Percentiles rank a stretch among this genome's conserved stretches.
Conservation (phyloP, 2,329 filamentous ascomycete species). For the Aspergillus awamori region DNA sequence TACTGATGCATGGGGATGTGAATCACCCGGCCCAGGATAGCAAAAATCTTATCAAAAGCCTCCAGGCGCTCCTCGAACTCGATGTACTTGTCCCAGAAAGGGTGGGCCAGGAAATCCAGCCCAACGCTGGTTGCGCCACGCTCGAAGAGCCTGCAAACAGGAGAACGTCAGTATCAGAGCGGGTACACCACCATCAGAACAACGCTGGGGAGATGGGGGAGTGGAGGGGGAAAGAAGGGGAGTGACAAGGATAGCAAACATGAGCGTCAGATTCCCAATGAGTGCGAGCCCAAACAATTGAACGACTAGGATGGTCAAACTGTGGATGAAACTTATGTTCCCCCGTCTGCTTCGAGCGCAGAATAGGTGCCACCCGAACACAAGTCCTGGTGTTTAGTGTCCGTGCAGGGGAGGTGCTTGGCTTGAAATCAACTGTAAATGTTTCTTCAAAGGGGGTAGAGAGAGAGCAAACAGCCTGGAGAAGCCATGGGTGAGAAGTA, state of each 20-base stretch:
- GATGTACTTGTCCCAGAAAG: slow-evolving; percentile 98
- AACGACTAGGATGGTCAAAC: slow-evolving; percentile 40
- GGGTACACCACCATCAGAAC: slow-evolving; percentile 15
- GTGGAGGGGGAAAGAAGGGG: slow-evolving; percentile 34
- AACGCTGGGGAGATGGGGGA: slow-evolving; percentile 33
- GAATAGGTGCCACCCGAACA: slow-evolving; percentile 37
- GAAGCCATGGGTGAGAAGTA: slow-evolving; percentile 56
- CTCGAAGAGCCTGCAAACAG: slow-evolving; percentile 75
- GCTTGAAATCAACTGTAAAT: slow-evolving; percentile 28
- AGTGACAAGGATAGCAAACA: slow-evolving; percentile 53
- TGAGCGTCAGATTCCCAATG: slow-evolving; percentile 43
- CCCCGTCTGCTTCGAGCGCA: slow-evolving; percentile 39
- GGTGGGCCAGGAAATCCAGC: slow-evolving; percentile 89
- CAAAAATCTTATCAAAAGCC: slow-evolving; percentile 79
- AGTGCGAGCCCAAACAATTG: slow-evolving; percentile 42
- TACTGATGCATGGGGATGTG: slow-evolving; percentile 95
- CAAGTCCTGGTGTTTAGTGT: slow-evolving; percentile 32
- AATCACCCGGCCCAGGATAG: slow-evolving; percentile 78
- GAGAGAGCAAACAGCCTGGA: slow-evolving; percentile 51
- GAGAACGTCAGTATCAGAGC: slow-evolving; percentile 44
- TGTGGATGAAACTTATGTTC: slow-evolving; percentile 29
- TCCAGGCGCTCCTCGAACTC: slow-evolving; percentile 94
- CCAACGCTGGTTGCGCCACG: slow-evolving; percentile 82
- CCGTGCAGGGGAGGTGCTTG: slow-evolving; percentile 32
- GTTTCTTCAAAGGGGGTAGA: slow-evolving; percentile 35